These are phyloP conservation scores for Cryptococcus sp. DNA, from an alignment of 1,284 basidiomycete species.

Conservation along the genomic window DNA sequence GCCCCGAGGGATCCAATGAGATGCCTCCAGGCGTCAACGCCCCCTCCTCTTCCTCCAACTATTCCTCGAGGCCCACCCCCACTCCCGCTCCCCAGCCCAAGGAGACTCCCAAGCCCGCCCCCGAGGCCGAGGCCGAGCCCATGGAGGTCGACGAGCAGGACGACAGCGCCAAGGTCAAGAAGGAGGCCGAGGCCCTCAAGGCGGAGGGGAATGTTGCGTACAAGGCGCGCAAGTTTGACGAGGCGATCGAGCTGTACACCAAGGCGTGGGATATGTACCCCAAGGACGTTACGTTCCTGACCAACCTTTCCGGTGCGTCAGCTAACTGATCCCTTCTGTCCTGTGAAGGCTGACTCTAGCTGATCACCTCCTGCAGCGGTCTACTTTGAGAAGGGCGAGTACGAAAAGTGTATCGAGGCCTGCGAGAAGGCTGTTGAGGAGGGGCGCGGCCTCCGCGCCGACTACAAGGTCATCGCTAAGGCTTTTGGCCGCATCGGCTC, in stretches of 20 bases:
- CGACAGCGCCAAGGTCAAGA: conserved; percentile 65
- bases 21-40: conserved; percentile 60
- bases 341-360: neutral
- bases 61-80: conserved; percentile 47
- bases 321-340: neutral
- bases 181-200: conserved; percentile 72
- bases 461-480: conserved; percentile 60
- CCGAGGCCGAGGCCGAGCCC: conserved; percentile 51
- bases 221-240: conserved; percentile 76
- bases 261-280: conserved; percentile 92
- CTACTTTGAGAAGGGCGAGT: conserved; percentile 90
- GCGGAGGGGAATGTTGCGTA: conserved; percentile 75
- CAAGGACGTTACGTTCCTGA: conserved; percentile 90
- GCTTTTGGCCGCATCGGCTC: conserved; percentile 87
- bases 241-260: conserved; percentile 67
- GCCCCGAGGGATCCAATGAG: conserved; percentile 80
- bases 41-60: conserved; percentile 13
- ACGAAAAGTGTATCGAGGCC: conserved; percentile 82
- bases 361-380: conserved; percentile 59
- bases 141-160: conserved; percentile 64
- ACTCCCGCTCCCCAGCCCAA: conserved; percentile 41
- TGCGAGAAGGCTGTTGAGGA: conserved; percentile 95
- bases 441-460: conserved; percentile 63
- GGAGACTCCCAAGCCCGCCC: conserved; percentile 51
- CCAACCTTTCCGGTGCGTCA: conserved; percentile 73